Conservation (phyloP, 805 yeast genomes). For the Kuraishia capsulata region DNA sequence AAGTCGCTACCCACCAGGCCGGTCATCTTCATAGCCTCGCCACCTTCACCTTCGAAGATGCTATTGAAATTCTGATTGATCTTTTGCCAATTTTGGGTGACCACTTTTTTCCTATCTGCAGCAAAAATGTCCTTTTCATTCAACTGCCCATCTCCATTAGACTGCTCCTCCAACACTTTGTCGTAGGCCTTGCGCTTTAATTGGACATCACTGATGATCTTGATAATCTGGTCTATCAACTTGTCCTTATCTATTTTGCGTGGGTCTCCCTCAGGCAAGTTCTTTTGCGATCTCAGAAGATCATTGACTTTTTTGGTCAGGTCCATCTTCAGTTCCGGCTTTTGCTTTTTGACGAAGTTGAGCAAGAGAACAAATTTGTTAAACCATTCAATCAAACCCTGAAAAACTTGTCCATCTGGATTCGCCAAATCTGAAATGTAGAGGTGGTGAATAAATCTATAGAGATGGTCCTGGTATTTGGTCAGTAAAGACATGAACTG, state of each 20-base stretch:
- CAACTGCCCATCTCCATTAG: constrained; percentile 3
- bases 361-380: constrained; percentile 55
- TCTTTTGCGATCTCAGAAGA: not conserved
- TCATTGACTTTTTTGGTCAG: constrained; percentile 16
- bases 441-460: constrained; percentile 72
- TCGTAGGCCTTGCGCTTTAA: constrained; percentile 29
- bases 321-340: constrained; percentile 33
- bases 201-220: constrained; percentile 26
- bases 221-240: constrained; percentile 30
- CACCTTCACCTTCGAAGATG: constrained; percentile 14
- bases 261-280: not conserved
- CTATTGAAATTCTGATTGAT: constrained; percentile 23
- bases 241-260: constrained; percentile 16
- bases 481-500: constrained; percentile 57
- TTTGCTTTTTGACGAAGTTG: constrained; percentile 44
- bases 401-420: constrained; percentile 41
- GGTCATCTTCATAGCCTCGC: constrained; percentile 11
- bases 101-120: constrained; percentile 12
- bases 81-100: constrained; percentile 33
- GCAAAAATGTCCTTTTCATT: constrained; percentile 11
- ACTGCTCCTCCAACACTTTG: constrained; percentile 16
- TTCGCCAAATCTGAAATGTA: constrained; percentile 61
- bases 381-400: constrained; percentile 67
- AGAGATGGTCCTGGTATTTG: constrained; percentile 63
- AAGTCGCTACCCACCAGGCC: constrained; percentile 33